Conservation (phyloP, 192 early-diverging fungal species). For the Kappamyces sp. region DNA sequence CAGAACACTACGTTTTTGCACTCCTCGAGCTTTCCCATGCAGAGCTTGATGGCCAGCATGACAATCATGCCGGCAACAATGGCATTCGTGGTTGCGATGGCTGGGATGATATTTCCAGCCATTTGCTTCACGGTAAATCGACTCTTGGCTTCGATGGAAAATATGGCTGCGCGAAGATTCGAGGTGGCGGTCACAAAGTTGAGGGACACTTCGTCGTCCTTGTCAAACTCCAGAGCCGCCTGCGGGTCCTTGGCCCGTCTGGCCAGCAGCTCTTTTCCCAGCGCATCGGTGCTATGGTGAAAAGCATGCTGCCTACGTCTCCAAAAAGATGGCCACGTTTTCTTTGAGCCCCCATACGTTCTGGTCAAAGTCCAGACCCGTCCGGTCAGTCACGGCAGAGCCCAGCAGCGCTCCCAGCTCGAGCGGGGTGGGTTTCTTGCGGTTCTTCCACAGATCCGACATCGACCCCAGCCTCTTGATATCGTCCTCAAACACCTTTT, state of each 20-base stretch:
- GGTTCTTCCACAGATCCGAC: conserved; percentile 84
- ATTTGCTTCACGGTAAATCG: conserved; percentile 91
- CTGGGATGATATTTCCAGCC: conserved; percentile 98
- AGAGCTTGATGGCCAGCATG: conserved; percentile 73
- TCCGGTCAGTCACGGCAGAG: conserved; percentile 16
- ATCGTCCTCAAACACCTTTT: conserved; percentile 72
- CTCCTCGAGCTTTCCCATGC: conserved; percentile 37
- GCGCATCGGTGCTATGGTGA: conserved; percentile 21
- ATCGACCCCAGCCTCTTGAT: conserved; percentile 71
- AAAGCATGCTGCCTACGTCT: conserved; percentile 46
- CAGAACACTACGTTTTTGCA: conserved; percentile 44
- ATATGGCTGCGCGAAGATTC: conserved; percentile 79
- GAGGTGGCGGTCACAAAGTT: conserved; percentile 91
- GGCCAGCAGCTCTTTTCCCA: conserved; percentile 44
- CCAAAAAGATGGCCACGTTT: conserved; percentile 61
- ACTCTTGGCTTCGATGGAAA: conserved; percentile 71
- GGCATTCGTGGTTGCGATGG: conserved; percentile 97
- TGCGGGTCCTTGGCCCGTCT: conserved; percentile 43
- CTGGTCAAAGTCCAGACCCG: conserved; percentile 56
- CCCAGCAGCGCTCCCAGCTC: conserved; percentile 20
- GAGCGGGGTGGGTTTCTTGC: conserved; percentile 64
- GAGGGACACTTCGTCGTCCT: conserved; percentile 87
- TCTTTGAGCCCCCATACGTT: conserved; percentile 65
- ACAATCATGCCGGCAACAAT: conserved; percentile 93
- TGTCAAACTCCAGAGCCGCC: conserved; percentile 74